These are phyloP conservation scores for Petunia secreta DNA, from an alignment of 257 asterid species.

Conservation along the genomic window DNA sequence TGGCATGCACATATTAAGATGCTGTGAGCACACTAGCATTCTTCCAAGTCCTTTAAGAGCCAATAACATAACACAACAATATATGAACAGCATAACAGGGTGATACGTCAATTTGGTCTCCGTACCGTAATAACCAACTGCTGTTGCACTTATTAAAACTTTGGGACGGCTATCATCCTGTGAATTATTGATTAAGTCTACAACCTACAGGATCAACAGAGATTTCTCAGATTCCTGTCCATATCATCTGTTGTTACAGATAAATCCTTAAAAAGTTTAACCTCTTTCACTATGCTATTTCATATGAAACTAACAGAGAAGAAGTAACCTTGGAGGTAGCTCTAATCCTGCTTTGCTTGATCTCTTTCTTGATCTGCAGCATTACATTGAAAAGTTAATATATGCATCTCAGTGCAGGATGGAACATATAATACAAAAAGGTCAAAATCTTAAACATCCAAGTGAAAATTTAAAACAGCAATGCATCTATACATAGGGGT, in stretches of 20 bases:
- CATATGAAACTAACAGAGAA: constrained; percentile 23
- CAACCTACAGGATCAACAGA: constrained; percentile 53
- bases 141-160: constrained; percentile 89
- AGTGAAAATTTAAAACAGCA: neutral
- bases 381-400: constrained; percentile 28
- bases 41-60: neutral
- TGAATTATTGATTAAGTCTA: constrained; percentile 65
- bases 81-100: neutral
- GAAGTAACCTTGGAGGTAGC: constrained; percentile 71
- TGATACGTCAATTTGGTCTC: neutral
- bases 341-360: constrained; percentile 82
- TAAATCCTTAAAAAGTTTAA: constrained; percentile 1
- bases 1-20: neutral
- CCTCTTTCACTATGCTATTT: neutral
- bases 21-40: neutral
- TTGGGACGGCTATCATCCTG: constrained; percentile 62
- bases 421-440: neutral
- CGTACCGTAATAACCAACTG: constrained; percentile 92
- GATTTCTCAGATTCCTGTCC: constrained; percentile 18
- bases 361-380: constrained; percentile 90
- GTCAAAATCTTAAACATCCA: neutral
- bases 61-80: neutral
- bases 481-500: neutral
- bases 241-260: neutral
- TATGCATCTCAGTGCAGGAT: constrained; percentile 3